Percentiles rank a stretch among this genome's conserved stretches.
These are phyloP conservation scores for Botryotinia narcissicola DNA, from an alignment of 2,329 filamentous ascomycete genomes.

Conservation along the genomic window DNA sequence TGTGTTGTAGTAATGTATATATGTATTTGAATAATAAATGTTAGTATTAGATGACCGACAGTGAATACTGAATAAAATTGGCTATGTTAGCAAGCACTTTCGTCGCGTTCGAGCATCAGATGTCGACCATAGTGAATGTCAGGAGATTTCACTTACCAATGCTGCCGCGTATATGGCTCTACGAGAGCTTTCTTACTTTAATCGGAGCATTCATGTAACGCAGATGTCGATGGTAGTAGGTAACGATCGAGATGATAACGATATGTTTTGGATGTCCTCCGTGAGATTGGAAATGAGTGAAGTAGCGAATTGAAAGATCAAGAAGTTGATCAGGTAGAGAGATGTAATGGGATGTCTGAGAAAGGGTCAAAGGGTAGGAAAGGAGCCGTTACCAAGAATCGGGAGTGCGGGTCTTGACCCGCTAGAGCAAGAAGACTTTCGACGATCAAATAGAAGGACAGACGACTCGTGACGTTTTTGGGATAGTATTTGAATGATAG, in stretches of 20 bases:
- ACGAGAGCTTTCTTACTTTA: slow-evolving; percentile 35
- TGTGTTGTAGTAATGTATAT: slow-evolving; percentile 11
- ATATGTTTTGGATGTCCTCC: slow-evolving; percentile 20
- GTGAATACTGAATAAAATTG: slow-evolving; percentile 24
- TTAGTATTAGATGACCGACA: slow-evolving; percentile 11
- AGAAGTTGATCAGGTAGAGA: slow-evolving; percentile 25
- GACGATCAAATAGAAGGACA: slow-evolving; percentile 16
- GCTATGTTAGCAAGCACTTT: slow-evolving; percentile 8
- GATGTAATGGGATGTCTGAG: slow-evolving; percentile 26
- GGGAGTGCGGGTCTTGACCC: slow-evolving; percentile 35
- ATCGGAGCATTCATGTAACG: slow-evolving; percentile 38
- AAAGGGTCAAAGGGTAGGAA: slow-evolving; percentile 25
- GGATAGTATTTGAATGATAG: slow-evolving; percentile 21
- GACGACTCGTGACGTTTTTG: slow-evolving; percentile 19
- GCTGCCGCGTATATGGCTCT: slow-evolving; percentile 33
- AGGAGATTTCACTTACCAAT: slow-evolving; percentile 18
- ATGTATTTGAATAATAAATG: slow-evolving; percentile 9
- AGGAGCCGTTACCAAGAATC: slow-evolving; percentile 32
- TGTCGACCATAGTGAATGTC: not conserved
- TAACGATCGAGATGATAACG: slow-evolving; percentile 23
- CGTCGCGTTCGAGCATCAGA: not conserved
- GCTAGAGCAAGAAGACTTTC: slow-evolving; percentile 20
- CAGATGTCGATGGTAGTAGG: slow-evolving; percentile 18
- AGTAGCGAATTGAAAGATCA: slow-evolving; percentile 22
- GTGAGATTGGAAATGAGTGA: slow-evolving; percentile 27